phyloP scores from a whole-genome alignment of 1,284 basidiomycete species.

The Pyrrhoderma lamaoense region DNA sequence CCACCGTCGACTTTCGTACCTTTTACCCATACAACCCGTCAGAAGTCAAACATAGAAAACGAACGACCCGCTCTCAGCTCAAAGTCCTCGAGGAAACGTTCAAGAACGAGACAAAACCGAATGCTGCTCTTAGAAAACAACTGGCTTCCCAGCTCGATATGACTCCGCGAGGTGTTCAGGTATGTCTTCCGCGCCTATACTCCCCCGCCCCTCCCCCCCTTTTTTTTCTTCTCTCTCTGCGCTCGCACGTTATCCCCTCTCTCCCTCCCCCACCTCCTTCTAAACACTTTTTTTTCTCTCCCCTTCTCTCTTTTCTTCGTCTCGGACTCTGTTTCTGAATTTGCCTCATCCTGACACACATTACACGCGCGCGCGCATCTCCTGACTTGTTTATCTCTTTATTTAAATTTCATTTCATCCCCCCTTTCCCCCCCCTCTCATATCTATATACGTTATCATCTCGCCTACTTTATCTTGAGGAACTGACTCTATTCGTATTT shows the following conservation, averaged over 20 bases:
- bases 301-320: background rate
- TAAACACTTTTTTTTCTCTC: background rate
- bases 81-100: constrained; percentile 83
- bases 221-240: constrained; percentile 2
- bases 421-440: background rate
- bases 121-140: constrained; percentile 69
- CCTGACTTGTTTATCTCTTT: background rate
- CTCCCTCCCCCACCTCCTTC: background rate
- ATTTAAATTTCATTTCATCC: background rate
- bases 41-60: constrained; percentile 85
- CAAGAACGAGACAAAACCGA: constrained; percentile 82
- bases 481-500: background rate
- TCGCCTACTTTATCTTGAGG: no score
- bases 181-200: constrained; percentile 33
- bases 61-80: constrained; percentile 78
- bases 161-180: constrained; percentile 90
- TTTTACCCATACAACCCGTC: constrained; percentile 82
- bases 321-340: background rate
- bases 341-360: background rate
- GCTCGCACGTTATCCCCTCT: background rate
- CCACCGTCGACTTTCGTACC: constrained; percentile 54
- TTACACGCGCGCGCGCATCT: background rate
- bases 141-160: constrained; percentile 81
- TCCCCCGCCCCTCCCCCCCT: background rate
- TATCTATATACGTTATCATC: background rate